These are phyloP conservation scores for Sphaerulina vaccinii DNA, from an alignment of 2,329 filamentous ascomycete genomes.

Conservation along the genomic window DNA sequence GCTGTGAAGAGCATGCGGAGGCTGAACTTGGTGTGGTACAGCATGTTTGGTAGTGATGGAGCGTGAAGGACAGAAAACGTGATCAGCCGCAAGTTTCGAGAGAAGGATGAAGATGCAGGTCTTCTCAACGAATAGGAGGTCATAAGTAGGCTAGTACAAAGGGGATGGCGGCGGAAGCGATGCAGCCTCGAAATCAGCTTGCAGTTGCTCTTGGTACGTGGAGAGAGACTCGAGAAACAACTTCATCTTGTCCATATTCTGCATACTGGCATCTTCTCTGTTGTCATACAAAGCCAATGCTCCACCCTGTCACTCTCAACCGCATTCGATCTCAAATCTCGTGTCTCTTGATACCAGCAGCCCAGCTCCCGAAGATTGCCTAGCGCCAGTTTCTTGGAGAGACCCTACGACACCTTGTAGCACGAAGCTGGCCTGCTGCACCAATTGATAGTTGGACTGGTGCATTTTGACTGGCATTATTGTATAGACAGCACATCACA, in stretches of 20 bases:
- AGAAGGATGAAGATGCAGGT: too few relatives aligned
- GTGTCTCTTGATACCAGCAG: background rate
- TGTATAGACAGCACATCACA: conserved; percentile 1
- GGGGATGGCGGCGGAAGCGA: too few relatives aligned
- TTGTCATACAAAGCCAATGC: background rate
- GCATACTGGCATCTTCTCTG: background rate
- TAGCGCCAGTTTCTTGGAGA: conserved; percentile 4
- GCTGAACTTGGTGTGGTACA: too few relatives aligned
- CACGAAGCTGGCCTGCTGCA: background rate
- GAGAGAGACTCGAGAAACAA: too few relatives aligned
- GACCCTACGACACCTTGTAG: conserved; percentile 10
- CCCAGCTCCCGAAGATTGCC: background rate
- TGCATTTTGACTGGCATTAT: background rate
- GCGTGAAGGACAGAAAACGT: too few relatives aligned
- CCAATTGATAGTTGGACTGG: background rate
- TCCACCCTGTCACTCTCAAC: background rate
- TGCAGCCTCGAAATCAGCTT: too few relatives aligned
- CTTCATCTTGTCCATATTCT: background rate
- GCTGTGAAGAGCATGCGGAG: too few relatives aligned
- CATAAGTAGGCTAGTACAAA: too few relatives aligned
- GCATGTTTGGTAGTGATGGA: too few relatives aligned
- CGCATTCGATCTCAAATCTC: background rate
- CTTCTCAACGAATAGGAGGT: too few relatives aligned
- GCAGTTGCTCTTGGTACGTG: too few relatives aligned
- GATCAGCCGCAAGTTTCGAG: too few relatives aligned